These are phyloP conservation scores for Colletotrichum falcatum DNA, from an alignment of 2,329 filamentous ascomycete genomes.

Conservation along the genomic window DNA sequence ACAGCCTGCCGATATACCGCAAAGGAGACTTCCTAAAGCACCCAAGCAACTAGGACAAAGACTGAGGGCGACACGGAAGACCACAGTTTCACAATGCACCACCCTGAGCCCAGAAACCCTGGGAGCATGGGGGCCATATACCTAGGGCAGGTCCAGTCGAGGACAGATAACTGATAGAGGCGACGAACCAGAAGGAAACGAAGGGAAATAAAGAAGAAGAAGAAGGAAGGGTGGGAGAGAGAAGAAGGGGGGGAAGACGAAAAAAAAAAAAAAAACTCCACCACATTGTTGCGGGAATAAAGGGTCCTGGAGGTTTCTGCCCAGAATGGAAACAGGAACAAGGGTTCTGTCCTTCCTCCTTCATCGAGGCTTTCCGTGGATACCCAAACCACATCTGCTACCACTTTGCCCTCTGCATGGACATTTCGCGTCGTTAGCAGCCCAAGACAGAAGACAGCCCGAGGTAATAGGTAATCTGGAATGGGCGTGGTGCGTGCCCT, in stretches of 20 bases:
- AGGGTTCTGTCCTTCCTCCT: neutral
- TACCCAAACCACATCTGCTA: slow-evolving; percentile 13
- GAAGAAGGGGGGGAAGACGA: too few relatives aligned
- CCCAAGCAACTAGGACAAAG: neutral
- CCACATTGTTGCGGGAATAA: neutral
- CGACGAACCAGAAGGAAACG: neutral
- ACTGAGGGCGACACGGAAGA: neutral
- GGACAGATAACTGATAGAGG: neutral
- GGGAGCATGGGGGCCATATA: neutral
- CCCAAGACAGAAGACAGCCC: slow-evolving; percentile 5
- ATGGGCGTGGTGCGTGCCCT: slow-evolving; percentile 18
- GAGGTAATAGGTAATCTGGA: slow-evolving; percentile 17
- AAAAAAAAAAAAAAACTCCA: neutral
- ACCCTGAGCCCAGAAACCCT: neutral
- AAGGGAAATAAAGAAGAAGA: neutral
- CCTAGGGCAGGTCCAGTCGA: neutral
- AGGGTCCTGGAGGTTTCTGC: slow-evolving; percentile 2
- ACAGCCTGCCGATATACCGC: slow-evolving; percentile 8
- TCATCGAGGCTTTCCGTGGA: neutral
- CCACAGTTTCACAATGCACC: neutral
- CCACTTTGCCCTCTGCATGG: slow-evolving; percentile 4
- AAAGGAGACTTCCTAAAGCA: neutral
- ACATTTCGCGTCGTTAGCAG: neutral
- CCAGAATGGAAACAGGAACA: slow-evolving; percentile 1
- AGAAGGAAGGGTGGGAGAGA: too few relatives aligned